Conservation (phyloP, 495 filamentous ascomycete species). For the Aspergillus coremiiformis region DNA sequence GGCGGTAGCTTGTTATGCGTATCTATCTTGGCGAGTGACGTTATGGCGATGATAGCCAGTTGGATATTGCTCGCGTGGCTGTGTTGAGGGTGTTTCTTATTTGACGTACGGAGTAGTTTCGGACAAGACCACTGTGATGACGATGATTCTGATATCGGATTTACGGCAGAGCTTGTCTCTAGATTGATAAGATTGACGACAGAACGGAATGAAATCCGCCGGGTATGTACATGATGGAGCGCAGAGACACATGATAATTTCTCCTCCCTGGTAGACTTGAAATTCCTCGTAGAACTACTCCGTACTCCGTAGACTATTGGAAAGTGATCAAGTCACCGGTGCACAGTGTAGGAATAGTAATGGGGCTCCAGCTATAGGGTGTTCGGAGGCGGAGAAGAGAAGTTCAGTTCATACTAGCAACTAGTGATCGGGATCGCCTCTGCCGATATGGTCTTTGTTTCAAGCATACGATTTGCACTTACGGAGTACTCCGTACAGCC, state of each 20-base stretch:
- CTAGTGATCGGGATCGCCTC: conserved; percentile 1
- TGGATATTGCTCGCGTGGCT: background rate
- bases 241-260: no score
- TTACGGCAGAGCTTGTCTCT: background rate
- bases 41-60: background rate
- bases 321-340: no score
- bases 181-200: background rate
- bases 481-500: no score
- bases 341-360: conserved; percentile 2
- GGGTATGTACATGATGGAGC: no score
- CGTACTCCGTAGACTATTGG: no score
- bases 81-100: background rate
- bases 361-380: background rate
- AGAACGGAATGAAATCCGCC: background rate
- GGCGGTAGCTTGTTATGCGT: background rate
- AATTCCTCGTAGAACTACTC: no score
- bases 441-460: no score
- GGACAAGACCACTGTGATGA: no score
- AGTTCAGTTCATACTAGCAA: conserved; percentile 4
- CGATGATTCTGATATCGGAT: no score
- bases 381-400: background rate
- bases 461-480: no score
- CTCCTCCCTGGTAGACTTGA: no score
- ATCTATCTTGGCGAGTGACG: background rate
- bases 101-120: no score